Evolutionary conservation across 2,329 filamentous ascomycete genomes (phyloP).

Genomic region (Bretziella fagacearum): DNA sequence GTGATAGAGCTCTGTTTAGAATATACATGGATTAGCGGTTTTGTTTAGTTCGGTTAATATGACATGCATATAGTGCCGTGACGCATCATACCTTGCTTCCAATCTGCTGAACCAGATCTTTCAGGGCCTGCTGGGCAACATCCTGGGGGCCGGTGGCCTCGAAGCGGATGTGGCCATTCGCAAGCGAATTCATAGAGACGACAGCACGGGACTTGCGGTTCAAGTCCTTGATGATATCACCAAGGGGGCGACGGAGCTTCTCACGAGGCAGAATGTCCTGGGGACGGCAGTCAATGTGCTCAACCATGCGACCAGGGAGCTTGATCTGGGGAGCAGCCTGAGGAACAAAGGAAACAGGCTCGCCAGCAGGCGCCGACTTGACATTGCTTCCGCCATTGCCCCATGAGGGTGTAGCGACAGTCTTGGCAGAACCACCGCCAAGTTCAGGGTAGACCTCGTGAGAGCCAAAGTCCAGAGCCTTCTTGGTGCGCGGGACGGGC

Average conservation of each 20-base stretch:
- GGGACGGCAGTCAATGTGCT: conserved; percentile 56
- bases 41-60: not conserved
- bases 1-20: conserved; percentile 14
- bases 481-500: not conserved
- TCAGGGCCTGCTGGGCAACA: conserved; percentile 71
- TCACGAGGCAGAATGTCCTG: conserved; percentile 58
- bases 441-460: conserved; percentile 80
- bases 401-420: conserved; percentile 11
- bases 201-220: conserved; percentile 82
- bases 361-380: conserved; percentile 6
- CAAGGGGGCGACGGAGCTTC: conserved; percentile 69
- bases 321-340: conserved; percentile 27
- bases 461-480: conserved; percentile 58
- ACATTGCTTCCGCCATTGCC: conserved; percentile 4
- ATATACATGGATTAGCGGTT: conserved; percentile 6
- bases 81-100: conserved; percentile 56
- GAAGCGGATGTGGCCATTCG: conserved; percentile 59
- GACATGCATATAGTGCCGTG: conserved; percentile 9
- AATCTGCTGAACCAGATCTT: conserved; percentile 75
- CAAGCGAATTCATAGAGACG: conserved; percentile 59
- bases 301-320: conserved; percentile 68
- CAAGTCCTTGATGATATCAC: conserved; percentile 77
- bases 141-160: conserved; percentile 73
- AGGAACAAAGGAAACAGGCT: not conserved
- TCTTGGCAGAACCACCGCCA: conserved; percentile 8